Evolutionary conservation across 2,329 filamentous ascomycete genomes (phyloP).

Genomic region (Sordariomycetes sp.): DNA sequence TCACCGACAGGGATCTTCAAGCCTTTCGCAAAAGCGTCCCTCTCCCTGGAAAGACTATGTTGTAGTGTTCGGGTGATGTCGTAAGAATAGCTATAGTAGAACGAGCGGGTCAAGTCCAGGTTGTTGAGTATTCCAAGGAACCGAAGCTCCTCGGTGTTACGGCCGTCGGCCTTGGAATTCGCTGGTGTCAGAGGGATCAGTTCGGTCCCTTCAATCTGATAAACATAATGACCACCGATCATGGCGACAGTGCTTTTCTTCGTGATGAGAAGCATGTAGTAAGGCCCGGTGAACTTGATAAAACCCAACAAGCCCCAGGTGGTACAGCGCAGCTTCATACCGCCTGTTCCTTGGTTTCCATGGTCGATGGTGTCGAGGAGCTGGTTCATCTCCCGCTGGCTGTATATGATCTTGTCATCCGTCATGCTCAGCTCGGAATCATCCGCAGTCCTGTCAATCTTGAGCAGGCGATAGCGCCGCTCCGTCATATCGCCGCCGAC

Average conservation of each 20-base stretch:
- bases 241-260: constrained; percentile 94
- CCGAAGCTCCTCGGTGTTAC: constrained; percentile 75
- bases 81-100: constrained; percentile 98
- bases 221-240: constrained; percentile 90
- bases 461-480: constrained; percentile 77
- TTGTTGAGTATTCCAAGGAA: constrained; percentile 85
- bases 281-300: constrained; percentile 87
- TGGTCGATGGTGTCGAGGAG: constrained; percentile 91
- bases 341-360: constrained; percentile 82
- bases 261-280: constrained; percentile 94
- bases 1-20: constrained; percentile 41
- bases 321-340: constrained; percentile 77
- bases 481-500: constrained; percentile 88
- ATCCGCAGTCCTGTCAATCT: constrained; percentile 83
- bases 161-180: constrained; percentile 61
- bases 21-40: constrained; percentile 55
- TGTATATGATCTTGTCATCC: constrained; percentile 93
- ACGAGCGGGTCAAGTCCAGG: constrained; percentile 77
- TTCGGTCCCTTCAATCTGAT: constrained; percentile 89
- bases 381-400: constrained; percentile 81
- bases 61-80: constrained; percentile 88
- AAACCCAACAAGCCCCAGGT: constrained; percentile 93
- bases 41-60: constrained; percentile 76
- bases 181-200: constrained; percentile 74
- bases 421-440: constrained; percentile 65